A percentile compares a stretch with the other conserved stretches of the same genome.
Evolutionary conservation across 2,329 filamentous ascomycete species (phyloP).

Genomic region (Diaporthe longicolla): DNA sequence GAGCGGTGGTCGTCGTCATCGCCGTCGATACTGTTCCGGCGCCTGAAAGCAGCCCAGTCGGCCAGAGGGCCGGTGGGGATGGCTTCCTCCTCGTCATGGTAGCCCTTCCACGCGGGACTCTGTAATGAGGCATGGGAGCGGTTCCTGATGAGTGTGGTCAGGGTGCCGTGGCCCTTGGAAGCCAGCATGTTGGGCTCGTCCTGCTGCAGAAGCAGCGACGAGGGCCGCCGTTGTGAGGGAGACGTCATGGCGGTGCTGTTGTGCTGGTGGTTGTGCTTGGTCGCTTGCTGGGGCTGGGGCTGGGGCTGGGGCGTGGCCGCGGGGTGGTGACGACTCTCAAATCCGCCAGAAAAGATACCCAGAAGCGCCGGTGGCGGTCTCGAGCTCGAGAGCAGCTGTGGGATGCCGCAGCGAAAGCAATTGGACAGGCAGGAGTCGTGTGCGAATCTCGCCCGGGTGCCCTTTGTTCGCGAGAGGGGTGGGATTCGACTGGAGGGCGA

Average conservation of each 20-base stretch:
- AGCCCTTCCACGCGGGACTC: slow-evolving; percentile 36
- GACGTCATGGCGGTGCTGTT: slow-evolving; percentile 45
- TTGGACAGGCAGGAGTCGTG: neutral
- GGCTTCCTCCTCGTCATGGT: slow-evolving; percentile 41
- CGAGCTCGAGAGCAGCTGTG: neutral
- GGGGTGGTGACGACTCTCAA: neutral
- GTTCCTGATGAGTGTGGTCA: slow-evolving; percentile 61
- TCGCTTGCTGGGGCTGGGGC: slow-evolving; percentile 77
- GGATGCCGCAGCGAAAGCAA: slow-evolving; percentile 15
- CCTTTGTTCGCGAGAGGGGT: too few species aligned
- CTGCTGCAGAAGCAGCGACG: slow-evolving; percentile 51
- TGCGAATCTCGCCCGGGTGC: neutral
- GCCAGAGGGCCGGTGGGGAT: slow-evolving; percentile 32
- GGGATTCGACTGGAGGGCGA: neutral
- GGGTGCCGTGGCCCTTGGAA: slow-evolving; percentile 51
- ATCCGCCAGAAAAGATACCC: too few species aligned
- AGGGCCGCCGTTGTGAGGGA: slow-evolving; percentile 44
- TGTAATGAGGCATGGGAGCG: slow-evolving; percentile 53
- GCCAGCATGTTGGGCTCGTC: slow-evolving; percentile 70
- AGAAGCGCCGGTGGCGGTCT: neutral
- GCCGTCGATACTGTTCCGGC: slow-evolving; percentile 42
- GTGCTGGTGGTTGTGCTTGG: slow-evolving; percentile 65
- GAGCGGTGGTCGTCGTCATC: slow-evolving; percentile 59
- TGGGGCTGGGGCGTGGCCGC: too few species aligned
- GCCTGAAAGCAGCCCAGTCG: slow-evolving; percentile 44